Conservation (phyloP, 257 asterid genomes). For the Fraxinus excelsior region DNA sequence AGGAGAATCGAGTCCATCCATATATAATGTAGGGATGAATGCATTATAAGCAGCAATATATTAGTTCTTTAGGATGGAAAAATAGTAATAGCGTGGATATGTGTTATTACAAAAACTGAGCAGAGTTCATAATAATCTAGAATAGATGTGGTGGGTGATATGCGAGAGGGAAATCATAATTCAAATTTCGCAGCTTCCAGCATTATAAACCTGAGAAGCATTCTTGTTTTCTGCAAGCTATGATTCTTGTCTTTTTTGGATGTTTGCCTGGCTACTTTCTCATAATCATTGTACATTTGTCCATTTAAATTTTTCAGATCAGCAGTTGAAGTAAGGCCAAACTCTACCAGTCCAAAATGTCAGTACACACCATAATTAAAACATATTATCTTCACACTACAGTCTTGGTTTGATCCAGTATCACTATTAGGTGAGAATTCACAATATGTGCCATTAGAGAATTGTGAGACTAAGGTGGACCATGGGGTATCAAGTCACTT, state of each 20-base stretch:
- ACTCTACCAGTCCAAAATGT: background rate
- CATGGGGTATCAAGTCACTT: background rate
- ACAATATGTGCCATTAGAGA: background rate
- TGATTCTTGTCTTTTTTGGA: background rate
- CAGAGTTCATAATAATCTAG: background rate
- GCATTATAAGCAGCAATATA: background rate
- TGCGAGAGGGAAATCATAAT: background rate
- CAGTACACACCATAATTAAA: background rate
- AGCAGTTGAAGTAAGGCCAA: background rate
- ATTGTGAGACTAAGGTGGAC: background rate
- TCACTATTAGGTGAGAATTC: background rate
- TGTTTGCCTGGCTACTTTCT: background rate
- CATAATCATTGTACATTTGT: background rate
- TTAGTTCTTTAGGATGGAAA: background rate
- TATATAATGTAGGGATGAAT: background rate
- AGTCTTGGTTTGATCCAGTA: background rate
- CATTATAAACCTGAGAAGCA: background rate
- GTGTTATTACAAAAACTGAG: background rate
- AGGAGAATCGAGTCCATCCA: slow-evolving; percentile 1
- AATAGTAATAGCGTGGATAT: background rate
- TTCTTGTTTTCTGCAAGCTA: background rate
- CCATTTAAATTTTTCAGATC: background rate
- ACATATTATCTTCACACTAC: background rate
- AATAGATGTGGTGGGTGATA: background rate
- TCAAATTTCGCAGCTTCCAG: background rate